Evolutionary conservation across 768 basidiomycete genomes (phyloP), one percentile per base, ranked within the genome.

Genomic region (Leccinum imitatum): DNA sequence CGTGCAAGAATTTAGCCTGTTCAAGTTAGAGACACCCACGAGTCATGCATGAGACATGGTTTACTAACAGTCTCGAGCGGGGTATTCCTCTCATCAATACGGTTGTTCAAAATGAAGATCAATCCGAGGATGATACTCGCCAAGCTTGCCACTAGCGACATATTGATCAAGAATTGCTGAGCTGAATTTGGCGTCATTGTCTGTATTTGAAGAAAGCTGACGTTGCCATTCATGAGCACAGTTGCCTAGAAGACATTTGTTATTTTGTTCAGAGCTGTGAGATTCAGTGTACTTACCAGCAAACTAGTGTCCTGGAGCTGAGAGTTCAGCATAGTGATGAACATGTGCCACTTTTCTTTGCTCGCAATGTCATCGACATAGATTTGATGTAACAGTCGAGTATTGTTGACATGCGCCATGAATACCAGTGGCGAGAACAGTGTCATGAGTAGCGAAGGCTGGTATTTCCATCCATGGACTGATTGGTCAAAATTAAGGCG

Each of bases 141-240:
- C 51, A 82, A 58, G 56, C 74, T 78, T 51, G 75, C 65, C 8
- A 81, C 64, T 4, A 77, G 71, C 1, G 84, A 84, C 35, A 76
- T 60, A 58, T 82, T 83, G 55, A 74, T 76, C 14, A 79, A 66
- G 27, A 79, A 75, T 51, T 82, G 78, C 1, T 73, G 72, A 1
- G 67, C 55, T 3, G 65, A 68, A 25, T 41, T 9, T 7, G 46
- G 59, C 7, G 64, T 64, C 15, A 37, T 62, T 19, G 76, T 73
- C 23, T 76, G 73, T 33, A 87, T 85, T 4, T 83, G 80, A 15
- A 89, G 71, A 63, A 87, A 85, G 0, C 78, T 80, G 0, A 88
- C 82, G 50, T 86, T 86, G 11, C 81, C 82, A 44, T 80, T 82
- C 23, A 87, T 65, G 19, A 87, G 72, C 3, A 87, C 83, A 1